Evolutionary conservation across 2,329 filamentous ascomycete genomes (phyloP).

Genomic region (Diaporthe velutina): DNA sequence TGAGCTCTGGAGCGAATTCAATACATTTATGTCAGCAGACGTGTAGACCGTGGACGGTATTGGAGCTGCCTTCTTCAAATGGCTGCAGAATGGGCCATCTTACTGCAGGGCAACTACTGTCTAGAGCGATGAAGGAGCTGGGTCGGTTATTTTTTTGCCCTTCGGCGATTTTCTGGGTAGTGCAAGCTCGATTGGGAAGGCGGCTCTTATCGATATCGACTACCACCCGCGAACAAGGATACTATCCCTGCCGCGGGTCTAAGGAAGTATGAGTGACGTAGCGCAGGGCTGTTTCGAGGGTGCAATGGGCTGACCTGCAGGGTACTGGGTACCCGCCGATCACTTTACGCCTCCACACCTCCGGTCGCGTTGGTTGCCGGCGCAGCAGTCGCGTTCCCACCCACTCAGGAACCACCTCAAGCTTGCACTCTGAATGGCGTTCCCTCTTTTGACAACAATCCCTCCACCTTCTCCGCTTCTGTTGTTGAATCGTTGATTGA

Average conservation of each 20-base stretch:
- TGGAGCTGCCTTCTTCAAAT: not conserved
- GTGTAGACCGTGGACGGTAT: not conserved
- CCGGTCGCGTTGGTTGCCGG: conserved; percentile 2
- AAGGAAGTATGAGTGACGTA: not conserved
- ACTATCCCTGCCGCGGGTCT: not conserved
- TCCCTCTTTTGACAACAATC: not conserved
- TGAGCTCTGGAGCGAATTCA: not conserved
- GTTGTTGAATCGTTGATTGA: not conserved
- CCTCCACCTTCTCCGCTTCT: not conserved
- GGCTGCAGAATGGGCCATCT: conserved; percentile 13
- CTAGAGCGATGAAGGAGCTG: not conserved
- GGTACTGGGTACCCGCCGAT: conserved; percentile 22
- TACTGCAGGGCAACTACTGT: not conserved
- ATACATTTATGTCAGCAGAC: not conserved
- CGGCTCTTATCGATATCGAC: conserved; percentile 15
- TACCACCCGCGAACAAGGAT: not conserved
- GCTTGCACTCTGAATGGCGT: not conserved
- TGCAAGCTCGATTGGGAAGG: not conserved
- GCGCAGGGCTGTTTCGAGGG: not conserved
- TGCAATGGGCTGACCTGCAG: conserved; percentile 6
- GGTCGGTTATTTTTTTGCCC: conserved; percentile 32
- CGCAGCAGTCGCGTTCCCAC: conserved; percentile 2
- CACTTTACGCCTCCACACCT: conserved; percentile 28
- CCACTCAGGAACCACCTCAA: not conserved
- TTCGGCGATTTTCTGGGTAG: conserved; percentile 28